Base-by-base conservation (phyloP, 495 filamentous ascomycete species). In the Daldinia caldariorum region DNA sequence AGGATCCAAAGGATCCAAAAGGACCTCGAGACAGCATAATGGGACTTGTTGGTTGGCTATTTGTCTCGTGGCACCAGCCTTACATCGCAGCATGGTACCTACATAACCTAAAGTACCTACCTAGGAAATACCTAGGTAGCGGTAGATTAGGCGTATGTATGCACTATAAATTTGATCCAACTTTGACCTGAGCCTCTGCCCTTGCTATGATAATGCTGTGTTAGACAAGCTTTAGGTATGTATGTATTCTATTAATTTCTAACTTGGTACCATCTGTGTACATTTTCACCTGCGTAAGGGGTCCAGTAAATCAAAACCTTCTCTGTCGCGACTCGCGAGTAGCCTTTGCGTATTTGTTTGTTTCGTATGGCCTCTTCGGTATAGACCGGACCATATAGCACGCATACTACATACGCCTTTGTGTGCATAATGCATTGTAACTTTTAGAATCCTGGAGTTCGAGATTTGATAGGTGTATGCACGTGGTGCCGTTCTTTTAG, bases 381-480 rank as follows among this genome's bases (percentile, higher is more conserved):
- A 34, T 38, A 53, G 61, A 58, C 64, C 70, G 6, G 9, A 35
- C 34, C 6, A 35, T 35, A 35, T 35, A 35, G 6, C 34, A 35
- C 34, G 34, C 34, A 35, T 35, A 35, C 5, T 35, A 35, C 5
- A 53, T 13, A 53, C 14, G 29, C 49, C 49, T 32, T 61, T 68
- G 20, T 61, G 22, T 68, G 64, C 70, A 72, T 72, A 68, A 68
- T 72, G 70, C 70, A 68, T 72, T 72, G 70, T 68, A 60, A 56
- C 51, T 37, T 53, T 39, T 32, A 22, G 31, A 56, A 20, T 31
- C 32, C 32, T 35, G 31, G 54, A 69, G 55, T 10, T 64, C 64
- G 61, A 65, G 49, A 67, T 64, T 68, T 68, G 70, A 72, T 72
- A 65, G 70, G 70, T 51, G 61, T 65, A 72, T 72, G 70, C 70